phyloP scores from a whole-genome alignment of 1,284 basidiomycete genomes.

The Inonotus hispidus region DNA sequence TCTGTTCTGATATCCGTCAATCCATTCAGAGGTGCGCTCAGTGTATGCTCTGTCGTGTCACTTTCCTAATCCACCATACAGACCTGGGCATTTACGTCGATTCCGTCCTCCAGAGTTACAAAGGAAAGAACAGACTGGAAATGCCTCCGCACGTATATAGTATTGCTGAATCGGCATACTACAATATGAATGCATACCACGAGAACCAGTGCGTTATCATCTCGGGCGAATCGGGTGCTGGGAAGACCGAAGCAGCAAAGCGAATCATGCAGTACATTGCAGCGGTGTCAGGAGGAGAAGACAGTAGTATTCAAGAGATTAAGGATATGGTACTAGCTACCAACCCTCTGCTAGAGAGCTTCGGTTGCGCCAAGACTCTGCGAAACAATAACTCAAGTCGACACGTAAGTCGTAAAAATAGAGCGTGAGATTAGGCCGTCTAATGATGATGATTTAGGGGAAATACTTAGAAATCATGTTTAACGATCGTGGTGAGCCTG shows the following conservation, averaged over 20 bases:
- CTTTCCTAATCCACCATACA: constrained; percentile 27
- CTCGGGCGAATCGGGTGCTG: constrained; percentile 96
- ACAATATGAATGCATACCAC: constrained; percentile 99
- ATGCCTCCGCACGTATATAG: constrained; percentile 97
- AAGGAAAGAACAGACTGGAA: constrained; percentile 97
- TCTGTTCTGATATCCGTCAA: constrained; percentile 98
- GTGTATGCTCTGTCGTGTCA: constrained; percentile 15
- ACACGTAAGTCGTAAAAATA: constrained; percentile 59
- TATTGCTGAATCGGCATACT: constrained; percentile 96
- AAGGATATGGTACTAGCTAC: constrained; percentile 99
- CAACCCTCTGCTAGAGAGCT: constrained; percentile 96
- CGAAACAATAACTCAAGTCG: constrained; percentile 99
- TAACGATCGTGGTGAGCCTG: constrained; percentile 86
- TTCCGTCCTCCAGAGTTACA: constrained; percentile 81
- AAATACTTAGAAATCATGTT: constrained; percentile 99
- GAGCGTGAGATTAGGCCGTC: constrained; percentile 10
- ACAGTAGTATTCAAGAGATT: constrained; percentile 89
- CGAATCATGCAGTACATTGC: constrained; percentile 99
- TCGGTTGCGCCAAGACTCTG: constrained; percentile 98
- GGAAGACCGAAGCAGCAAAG: constrained; percentile 97
- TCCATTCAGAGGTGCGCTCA: constrained; percentile 80
- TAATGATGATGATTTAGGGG: constrained; percentile 47
- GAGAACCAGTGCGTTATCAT: constrained; percentile 99
- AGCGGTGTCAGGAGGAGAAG: constrained; percentile 85
- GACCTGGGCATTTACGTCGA: constrained; percentile 98